Base-by-base conservation (phyloP, 768 basidiomycete genomes). In the Naematelia encephala region DNA sequence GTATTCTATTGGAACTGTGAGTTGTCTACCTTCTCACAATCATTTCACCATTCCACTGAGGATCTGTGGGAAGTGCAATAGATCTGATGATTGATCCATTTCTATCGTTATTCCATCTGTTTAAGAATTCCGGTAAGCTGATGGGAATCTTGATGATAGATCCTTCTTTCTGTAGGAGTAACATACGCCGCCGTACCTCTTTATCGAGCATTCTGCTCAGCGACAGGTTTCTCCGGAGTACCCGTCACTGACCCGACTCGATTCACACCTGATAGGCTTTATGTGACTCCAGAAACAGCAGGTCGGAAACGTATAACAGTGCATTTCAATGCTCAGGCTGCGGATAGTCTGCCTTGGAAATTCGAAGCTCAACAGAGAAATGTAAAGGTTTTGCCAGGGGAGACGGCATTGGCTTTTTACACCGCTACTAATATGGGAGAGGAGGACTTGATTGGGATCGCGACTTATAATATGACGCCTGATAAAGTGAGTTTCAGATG, bases 391-490 rank as follows among this genome's bases (percentile, higher is more conserved):
- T 81, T 96, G 30, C 96, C 91, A 0, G 96, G 96, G 11, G 96
- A 99, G 80, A 91, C 92, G 2, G 90, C 89, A 59, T 79, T 99
- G 60, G 96, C 96, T 10, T 99, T 99, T 75, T 99, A 98, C 78
- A 90, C 83, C 49, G 94, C 94, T 5, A 90, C 83, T 79, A 99
- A 99, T 69, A 83, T 80, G 49, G 87, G 89, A 10, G 80, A 85
- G 49, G 81, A 87, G 64, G 96, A 98, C 73, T 84, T 99, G 54
- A 93, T 99, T 70, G 96, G 96, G 1, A 98, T 99, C 75, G 94
- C 93, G 29, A 98, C 96, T 4, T 99, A 99, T 76, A 99, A 98
- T 78, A 94, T 97, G 62, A 94, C 93, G 0, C 96, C 96, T n/a
- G 90, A 91, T 73, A 84, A 93, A 77, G 94, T 96, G 72, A 47